A percentile compares a stretch with the other conserved stretches of the same genome.
Conservation (phyloP, 352 stramenopile species). For the Plasmopara muralis region DNA sequence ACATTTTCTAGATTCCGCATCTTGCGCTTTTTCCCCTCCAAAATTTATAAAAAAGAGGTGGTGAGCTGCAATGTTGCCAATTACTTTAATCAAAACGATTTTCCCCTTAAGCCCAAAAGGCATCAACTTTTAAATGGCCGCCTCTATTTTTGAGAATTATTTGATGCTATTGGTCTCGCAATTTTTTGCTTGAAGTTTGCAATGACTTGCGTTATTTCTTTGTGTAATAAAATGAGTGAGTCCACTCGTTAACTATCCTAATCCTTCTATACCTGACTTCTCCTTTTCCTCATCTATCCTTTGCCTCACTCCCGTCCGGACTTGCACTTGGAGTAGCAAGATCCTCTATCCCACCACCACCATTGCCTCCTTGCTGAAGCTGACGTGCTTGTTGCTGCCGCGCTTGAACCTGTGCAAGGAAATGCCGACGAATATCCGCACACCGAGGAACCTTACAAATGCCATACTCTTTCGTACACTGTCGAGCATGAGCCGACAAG, state of each 20-base stretch:
- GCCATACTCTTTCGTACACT: slow-evolving; percentile 73
- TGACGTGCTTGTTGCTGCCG: slow-evolving; percentile 34
- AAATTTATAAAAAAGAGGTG: too few species aligned
- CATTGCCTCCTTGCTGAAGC: neutral
- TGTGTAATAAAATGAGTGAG: neutral
- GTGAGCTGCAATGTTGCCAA: too few species aligned
- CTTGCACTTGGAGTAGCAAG: neutral
- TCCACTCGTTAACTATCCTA: neutral
- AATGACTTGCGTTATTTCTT: neutral
- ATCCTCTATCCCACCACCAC: neutral
- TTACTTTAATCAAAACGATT: too few species aligned
- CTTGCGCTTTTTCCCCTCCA: too few species aligned
- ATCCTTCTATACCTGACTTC: neutral
- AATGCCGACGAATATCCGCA: slow-evolving; percentile 78
- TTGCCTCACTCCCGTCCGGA: neutral
- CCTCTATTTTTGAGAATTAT: too few species aligned
- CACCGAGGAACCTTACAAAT: slow-evolving; percentile 81
- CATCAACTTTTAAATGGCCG: too few species aligned
- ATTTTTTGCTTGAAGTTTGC: too few species aligned
- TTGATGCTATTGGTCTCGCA: too few species aligned
- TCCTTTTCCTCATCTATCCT: neutral
- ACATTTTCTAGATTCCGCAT: too few species aligned
- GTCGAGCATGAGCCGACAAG: slow-evolving; percentile 70
- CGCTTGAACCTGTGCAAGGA: slow-evolving; percentile 73
- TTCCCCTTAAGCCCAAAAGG: too few species aligned